Conservation (phyloP, 345 rosid species). For the Garcia nutans region DNA sequence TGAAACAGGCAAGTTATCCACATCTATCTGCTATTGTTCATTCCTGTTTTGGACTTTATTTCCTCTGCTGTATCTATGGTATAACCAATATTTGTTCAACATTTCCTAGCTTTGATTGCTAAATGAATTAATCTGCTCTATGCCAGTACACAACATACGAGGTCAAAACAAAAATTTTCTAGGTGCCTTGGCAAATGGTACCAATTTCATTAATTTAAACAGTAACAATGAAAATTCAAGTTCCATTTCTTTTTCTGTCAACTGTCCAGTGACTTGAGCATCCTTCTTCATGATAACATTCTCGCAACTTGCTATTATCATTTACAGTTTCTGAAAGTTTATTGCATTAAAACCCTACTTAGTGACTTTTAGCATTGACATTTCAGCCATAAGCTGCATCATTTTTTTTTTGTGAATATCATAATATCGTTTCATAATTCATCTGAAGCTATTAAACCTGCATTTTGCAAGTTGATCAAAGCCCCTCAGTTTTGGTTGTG, state of each 20-base stretch:
- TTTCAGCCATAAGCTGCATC: background rate
- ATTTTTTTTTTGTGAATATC: background rate
- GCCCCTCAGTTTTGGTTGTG: background rate
- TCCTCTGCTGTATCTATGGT: background rate
- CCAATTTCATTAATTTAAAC: background rate
- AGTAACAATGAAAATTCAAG: background rate
- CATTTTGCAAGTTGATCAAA: background rate
- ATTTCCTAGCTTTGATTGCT: background rate
- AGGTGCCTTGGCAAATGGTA: background rate
- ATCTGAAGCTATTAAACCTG: background rate
- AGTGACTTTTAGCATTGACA: background rate
- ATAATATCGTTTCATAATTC: background rate
- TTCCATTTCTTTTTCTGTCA: background rate
- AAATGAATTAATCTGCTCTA: background rate
- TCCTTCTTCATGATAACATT: background rate
- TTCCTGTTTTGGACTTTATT: background rate
- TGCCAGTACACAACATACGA: background rate
- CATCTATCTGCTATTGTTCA: background rate
- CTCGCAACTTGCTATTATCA: background rate
- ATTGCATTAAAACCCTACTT: background rate
- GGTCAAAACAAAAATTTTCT: background rate
- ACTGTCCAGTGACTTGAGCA: background rate
- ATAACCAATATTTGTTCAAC: background rate
- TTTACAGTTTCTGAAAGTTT: background rate
- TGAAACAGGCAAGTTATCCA: constrained; percentile 51